Conservation (phyloP, 176 grass and related monocot species). For the Areca catechu region DNA sequence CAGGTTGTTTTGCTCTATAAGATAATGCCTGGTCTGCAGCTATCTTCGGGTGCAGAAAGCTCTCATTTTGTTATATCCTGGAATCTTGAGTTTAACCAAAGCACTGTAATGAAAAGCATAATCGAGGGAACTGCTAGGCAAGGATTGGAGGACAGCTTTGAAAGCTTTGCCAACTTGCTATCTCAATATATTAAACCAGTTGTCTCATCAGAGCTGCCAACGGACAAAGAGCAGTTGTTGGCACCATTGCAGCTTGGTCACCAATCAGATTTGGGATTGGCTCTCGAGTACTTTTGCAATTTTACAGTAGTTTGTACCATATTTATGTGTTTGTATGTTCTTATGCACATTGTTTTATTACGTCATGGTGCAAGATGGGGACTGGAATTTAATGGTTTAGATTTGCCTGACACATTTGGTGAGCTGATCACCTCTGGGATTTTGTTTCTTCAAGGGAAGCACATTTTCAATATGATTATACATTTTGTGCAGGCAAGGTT, state of each 20-base stretch:
- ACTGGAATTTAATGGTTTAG: constrained; percentile 67
- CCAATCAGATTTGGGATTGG: constrained; percentile 45
- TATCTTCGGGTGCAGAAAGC: constrained; percentile 38
- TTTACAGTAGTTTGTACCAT: constrained; percentile 45
- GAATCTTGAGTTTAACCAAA: constrained; percentile 65
- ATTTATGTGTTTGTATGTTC: constrained; percentile 50
- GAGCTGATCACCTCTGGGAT: constrained; percentile 61
- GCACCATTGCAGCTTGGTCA: constrained; percentile 49
- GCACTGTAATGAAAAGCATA: constrained; percentile 71
- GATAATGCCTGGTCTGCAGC: constrained; percentile 45
- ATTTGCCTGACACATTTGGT: constrained; percentile 72
- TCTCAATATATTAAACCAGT: constrained; percentile 42
- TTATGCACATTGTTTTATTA: constrained; percentile 69
- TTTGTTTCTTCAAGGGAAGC: constrained; percentile 59
- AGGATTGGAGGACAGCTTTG: constrained; percentile 72
- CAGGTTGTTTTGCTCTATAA: constrained; percentile 64
- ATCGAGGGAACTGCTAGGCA: constrained; percentile 61
- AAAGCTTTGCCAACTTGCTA: constrained; percentile 43
- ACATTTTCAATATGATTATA: constrained; percentile 46
- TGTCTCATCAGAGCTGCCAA: constrained; percentile 24
- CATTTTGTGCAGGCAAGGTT: constrained; percentile 79
- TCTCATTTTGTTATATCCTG: constrained; percentile 49
- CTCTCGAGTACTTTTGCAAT: constrained; percentile 70
- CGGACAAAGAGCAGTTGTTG: constrained; percentile 75
- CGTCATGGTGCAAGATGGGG: constrained; percentile 29